Evolutionary conservation across 2,329 filamentous ascomycete genomes (phyloP), one percentile per base, ranked within the genome.

Genomic region (Xylaria hypoxylon): DNA sequence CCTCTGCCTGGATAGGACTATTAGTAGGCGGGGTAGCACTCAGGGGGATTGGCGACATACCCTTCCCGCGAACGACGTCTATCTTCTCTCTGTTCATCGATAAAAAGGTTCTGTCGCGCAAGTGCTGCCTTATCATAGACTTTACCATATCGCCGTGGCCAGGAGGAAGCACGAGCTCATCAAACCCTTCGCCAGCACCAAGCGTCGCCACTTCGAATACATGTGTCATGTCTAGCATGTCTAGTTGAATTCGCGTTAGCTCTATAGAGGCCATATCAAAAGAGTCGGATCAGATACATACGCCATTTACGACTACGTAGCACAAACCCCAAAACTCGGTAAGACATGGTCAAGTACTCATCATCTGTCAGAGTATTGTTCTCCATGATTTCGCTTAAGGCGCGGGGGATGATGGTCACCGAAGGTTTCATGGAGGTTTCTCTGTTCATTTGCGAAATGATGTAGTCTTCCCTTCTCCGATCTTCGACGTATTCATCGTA

Each of bases 281-380:
- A 22, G n/a, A 22, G 22, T 26, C 28, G 15, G 19, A 13, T 13
- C 8, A 31, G 24, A 45, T 63, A 68, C 75, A 63, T 57, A 77
- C 76, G 75, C 79, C 77, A 80, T 69, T 55, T 78, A 0, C 78
- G 71, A 33, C 63, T 77, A 2, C 78, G 72, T 2, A 80, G 59
- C 0, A 79, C 68, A 28, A 78, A 80, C 0, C 73, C 78, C 63
- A 77, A 78, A 1, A 79, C 76, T 0, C 76, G 68, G 19, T 75
- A 72, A 1, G 73, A 71, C 73, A 79, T 78, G 35, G 80, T 74
- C n/a, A 67, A 19, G 10, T 50, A 64, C 28, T 67, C 64, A 13
- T 56, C 64, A 5, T 67, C 60, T 11, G 60, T 65, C 19, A 63
- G 19, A 45, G 10, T 51, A 45, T 63, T 58, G 19, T 58, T 50